These are phyloP conservation scores for Zymoseptoria pseudotritici DNA, from an alignment of 2,329 filamentous ascomycete genomes.

Conservation along the genomic window DNA sequence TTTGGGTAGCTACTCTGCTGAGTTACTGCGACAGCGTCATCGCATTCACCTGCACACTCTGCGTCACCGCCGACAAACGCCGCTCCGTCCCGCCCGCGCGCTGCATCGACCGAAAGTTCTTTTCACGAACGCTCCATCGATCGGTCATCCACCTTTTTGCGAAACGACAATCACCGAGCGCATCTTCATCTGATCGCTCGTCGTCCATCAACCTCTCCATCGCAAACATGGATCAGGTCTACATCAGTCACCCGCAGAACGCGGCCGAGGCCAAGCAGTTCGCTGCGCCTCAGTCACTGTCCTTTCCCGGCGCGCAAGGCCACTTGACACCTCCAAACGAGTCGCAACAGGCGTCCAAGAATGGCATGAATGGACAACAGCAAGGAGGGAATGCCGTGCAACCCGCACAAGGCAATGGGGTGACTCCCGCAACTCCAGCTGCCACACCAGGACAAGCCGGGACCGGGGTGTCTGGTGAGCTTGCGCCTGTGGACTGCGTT, in stretches of 20 bases:
- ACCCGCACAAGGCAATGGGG: conserved; percentile 48
- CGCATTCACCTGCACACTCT: neutral
- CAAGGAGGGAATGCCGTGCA: conserved; percentile 37
- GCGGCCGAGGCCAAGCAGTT: conserved; percentile 93
- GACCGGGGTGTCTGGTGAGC: conserved; percentile 64
- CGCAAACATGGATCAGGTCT: conserved; percentile 58
- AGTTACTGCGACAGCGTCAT: neutral
- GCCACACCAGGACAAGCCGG: conserved; percentile 72
- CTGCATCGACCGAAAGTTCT: neutral
- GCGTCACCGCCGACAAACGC: neutral
- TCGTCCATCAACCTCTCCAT: neutral
- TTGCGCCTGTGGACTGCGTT: neutral
- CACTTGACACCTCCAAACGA: conserved; percentile 77
- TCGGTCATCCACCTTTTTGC: neutral
- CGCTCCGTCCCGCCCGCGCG: neutral
- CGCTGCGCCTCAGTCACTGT: conserved; percentile 84
- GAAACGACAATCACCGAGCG: neutral
- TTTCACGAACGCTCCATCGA: neutral
- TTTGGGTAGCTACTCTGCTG: conserved; percentile 1
- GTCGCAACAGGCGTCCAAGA: conserved; percentile 51
- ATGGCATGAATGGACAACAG: conserved; percentile 40
- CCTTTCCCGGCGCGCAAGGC: conserved; percentile 69
- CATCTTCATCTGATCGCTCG: neutral
- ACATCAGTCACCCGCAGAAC: conserved; percentile 85
- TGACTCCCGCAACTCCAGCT: conserved; percentile 83